These are phyloP conservation scores for Hyphopichia pseudoburtonii DNA, from an alignment of 1,139 yeast species.

Conservation along the genomic window DNA sequence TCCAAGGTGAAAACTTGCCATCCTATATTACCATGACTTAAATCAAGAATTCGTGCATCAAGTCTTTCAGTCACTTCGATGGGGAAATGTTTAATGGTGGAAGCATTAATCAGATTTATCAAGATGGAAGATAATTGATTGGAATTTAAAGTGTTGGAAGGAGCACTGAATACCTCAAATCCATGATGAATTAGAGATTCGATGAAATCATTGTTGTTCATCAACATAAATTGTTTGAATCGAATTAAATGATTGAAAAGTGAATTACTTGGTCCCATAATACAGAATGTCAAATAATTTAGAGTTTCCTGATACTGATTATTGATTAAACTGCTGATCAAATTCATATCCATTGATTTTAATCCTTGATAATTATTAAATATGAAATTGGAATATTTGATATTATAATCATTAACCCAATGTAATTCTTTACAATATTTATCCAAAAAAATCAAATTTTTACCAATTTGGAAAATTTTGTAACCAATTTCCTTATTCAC, in stretches of 20 bases:
- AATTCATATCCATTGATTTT: conserved; percentile 28
- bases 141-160: conserved; percentile 63
- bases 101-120: conserved; percentile 62
- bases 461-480: conserved; percentile 74
- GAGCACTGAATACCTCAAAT: conserved; percentile 51
- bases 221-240: conserved; percentile 65
- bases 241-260: conserved; percentile 58
- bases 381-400: conserved; percentile 35
- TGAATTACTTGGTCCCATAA: conserved; percentile 51
- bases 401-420: conserved; percentile 39
- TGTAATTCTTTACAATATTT: conserved; percentile 52
- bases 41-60: conserved; percentile 79
- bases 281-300: conserved; percentile 48
- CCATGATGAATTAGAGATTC: conserved; percentile 64
- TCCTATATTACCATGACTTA: conserved; percentile 62
- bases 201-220: conserved; percentile 78
- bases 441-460: conserved; percentile 67
- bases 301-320: conserved; percentile 59
- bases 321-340: conserved; percentile 36
- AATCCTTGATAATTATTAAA: conserved; percentile 29
- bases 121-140: conserved; percentile 66
- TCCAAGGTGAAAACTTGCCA: conserved; percentile 96
- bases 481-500: conserved; percentile 41
- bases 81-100: conserved; percentile 53
- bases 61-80: conserved; percentile 38